Percentiles rank a stretch among this genome's conserved stretches.
phyloP scores from a whole-genome alignment of 305 asterid genomes.

The Stenogyne calaminthoides region DNA sequence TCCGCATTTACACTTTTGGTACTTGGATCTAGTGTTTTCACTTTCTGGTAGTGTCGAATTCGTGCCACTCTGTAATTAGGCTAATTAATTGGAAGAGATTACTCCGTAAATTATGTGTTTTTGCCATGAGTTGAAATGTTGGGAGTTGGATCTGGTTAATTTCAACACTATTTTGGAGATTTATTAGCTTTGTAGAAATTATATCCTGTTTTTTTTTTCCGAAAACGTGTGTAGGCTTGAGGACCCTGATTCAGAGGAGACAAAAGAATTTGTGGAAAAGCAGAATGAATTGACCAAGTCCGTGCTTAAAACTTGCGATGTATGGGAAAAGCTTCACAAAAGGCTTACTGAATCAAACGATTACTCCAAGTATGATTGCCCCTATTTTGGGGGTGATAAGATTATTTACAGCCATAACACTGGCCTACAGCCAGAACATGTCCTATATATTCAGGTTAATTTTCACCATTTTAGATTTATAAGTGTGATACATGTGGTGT shows the following conservation, averaged over 20 bases:
- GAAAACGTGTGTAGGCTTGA: conserved; percentile 62
- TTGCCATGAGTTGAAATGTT: not conserved
- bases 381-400: not conserved
- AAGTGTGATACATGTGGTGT: not conserved
- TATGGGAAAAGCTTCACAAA: conserved; percentile 68
- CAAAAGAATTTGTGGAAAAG: conserved; percentile 70
- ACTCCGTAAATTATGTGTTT: not conserved
- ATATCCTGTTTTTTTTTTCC: not conserved
- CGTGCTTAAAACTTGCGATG: conserved; percentile 67
- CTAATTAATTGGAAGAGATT: not conserved
- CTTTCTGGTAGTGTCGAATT: not conserved
- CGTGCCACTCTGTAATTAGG: not conserved
- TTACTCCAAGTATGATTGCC: conserved; percentile 60
- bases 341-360: conserved; percentile 69
- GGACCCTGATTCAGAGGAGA: conserved; percentile 92
- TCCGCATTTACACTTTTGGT: too few relatives aligned
- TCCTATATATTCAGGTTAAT: not conserved
- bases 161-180: not conserved
- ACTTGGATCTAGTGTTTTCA: too few relatives aligned
- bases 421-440: not conserved
- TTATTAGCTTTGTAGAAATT: conserved; percentile 6
- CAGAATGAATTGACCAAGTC: conserved; percentile 72
- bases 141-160: not conserved
- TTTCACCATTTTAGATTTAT: not conserved
- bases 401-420: not conserved